Base-by-base conservation (phyloP, 306 rosid genomes). In the Potentilla sterilis region DNA sequence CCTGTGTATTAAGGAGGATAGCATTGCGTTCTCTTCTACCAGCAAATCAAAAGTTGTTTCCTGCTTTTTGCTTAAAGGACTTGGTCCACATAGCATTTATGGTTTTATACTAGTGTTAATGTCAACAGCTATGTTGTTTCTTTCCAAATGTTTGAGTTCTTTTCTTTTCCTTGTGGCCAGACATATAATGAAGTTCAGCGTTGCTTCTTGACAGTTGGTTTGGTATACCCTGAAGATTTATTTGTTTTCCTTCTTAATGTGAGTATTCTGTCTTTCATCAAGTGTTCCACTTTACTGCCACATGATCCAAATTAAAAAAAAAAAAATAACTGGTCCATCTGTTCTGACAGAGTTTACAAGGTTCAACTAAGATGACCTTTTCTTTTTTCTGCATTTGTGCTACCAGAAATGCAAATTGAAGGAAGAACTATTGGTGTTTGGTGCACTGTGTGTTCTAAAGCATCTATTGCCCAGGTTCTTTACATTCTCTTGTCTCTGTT, bases 161-260 rank as follows among this genome's bases (percentile, higher is more conserved):
- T 70, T 59, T 51, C 70, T 16, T 38, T 63, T 35, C 43, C 70
- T 58, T 74, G 77, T 82, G 73, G 80, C 75, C 96, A 94, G 98
- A 87, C 94, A 64, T 94, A 94, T 81, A 94, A 94, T 83, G 97
- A 94, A 84, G 91, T 94, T 77, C 98, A 94, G 78, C 97, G 79
- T 75, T 94, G 98, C 90, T 94, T 91, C 89, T 92, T 94, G 80
- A 87, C 96, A 44, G 95, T 90, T 74, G 98, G 98, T 70, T 77
- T 88, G 83, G 90, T 91, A 79, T 94, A 94, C 79, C 92, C 97
- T 21, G 97, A 94, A 82, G 97, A 94, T 88, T 78, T 94, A 74
- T 94, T 91, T 84, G 61, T 84, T 81, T 90, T 91, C 82, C 98
- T 94, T 75, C 78, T 88, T 70, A 90, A 85, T 85, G 98, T 94